A percentile compares a stretch with the other conserved stretches of the same genome.
phyloP scores from a whole-genome alignment of 2,329 filamentous ascomycete species.

The Cercospora berteroae region DNA sequence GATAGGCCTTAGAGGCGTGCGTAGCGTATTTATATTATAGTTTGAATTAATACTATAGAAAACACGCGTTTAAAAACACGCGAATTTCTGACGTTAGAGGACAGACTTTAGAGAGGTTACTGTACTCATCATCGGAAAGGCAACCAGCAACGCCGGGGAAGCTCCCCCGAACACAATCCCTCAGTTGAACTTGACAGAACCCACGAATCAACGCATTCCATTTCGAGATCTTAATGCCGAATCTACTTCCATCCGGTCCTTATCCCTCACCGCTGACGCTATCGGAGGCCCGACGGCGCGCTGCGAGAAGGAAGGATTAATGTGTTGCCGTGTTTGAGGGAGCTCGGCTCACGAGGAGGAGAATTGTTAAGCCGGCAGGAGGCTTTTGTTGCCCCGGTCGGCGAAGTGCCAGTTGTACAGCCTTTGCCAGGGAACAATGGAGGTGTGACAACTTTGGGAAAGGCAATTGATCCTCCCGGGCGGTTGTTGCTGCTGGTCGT shows the following conservation, averaged over 20 bases:
- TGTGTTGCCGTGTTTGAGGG: background rate
- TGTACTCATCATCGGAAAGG: background rate
- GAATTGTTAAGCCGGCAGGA: background rate
- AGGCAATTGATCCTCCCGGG: background rate
- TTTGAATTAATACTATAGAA: no score
- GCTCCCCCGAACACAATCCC: background rate
- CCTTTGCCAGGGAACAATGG: background rate
- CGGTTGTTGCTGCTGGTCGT: background rate
- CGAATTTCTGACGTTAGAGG: no score
- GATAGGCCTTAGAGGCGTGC: no score
- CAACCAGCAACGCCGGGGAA: background rate
- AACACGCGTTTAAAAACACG: no score
- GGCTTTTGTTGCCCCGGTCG: background rate
- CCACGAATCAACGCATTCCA: background rate
- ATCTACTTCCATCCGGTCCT: background rate
- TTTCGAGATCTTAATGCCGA: background rate
- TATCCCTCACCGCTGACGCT: background rate
- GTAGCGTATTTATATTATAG: no score
- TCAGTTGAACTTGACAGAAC: background rate
- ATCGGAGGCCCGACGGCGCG: background rate
- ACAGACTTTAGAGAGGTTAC: no score
- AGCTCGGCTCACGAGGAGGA: background rate
- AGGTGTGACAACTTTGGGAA: background rate
- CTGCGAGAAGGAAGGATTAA: background rate
- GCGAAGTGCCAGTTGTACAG: background rate